Evolutionary conservation across 305 asterid genomes (phyloP).

Genomic region (Plantago lanceolata): DNA sequence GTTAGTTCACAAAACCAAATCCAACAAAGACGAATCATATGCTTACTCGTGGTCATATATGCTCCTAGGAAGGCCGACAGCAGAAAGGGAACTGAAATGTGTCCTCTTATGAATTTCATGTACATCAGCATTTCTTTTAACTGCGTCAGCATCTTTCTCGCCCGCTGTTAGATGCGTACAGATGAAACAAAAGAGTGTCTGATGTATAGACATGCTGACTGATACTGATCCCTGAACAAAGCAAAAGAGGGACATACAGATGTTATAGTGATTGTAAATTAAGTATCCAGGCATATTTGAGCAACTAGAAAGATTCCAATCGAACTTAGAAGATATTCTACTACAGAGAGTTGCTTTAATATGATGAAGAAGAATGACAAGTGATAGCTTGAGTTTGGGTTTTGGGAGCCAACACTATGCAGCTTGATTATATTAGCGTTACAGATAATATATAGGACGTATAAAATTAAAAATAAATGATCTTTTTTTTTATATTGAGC

Average conservation of each 20-base stretch:
- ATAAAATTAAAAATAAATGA: too few species aligned
- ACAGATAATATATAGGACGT: too few species aligned
- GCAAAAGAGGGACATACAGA: constrained; percentile 14
- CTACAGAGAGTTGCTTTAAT: not conserved
- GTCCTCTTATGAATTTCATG: constrained; percentile 78
- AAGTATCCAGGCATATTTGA: not conserved
- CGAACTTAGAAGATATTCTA: not conserved
- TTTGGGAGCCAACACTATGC: not conserved
- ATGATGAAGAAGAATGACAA: not conserved
- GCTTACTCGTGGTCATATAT: constrained; percentile 91
- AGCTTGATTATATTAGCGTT: too few species aligned
- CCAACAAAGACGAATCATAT: not conserved
- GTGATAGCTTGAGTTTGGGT: not conserved
- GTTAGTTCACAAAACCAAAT: constrained; percentile 9
- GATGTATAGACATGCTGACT: constrained; percentile 91
- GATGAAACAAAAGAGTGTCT: constrained; percentile 77
- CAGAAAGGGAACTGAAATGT: constrained; percentile 53
- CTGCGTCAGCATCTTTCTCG: constrained; percentile 63
- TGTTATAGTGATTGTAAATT: constrained; percentile 16
- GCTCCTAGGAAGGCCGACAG: constrained; percentile 60
- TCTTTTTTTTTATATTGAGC: too few species aligned
- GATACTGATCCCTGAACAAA: constrained; percentile 81
- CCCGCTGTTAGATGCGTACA: constrained; percentile 88
- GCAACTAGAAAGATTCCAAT: not conserved
- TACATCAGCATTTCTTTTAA: constrained; percentile 84